Base-by-base conservation (phyloP, 441 rosid genomes). In the Omphalea diandra region DNA sequence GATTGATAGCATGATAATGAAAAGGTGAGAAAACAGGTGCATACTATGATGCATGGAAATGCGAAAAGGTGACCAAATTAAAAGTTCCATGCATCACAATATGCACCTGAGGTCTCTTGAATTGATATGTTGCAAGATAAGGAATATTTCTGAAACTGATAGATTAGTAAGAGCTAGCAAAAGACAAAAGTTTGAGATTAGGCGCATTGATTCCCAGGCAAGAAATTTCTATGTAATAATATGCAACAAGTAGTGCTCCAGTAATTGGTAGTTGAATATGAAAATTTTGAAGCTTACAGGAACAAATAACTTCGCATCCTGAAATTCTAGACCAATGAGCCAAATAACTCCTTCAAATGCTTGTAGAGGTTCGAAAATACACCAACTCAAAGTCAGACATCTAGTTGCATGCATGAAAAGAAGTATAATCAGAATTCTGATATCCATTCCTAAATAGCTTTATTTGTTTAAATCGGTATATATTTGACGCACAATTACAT, bases 181-280 rank as follows among this genome's bases (percentile, higher is more conserved):
- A 41, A 35, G 2, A 26, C 5, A 68, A 7, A 31, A 14, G 18
- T 14, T 68, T 57, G 43, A 68, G 72, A 41, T 56, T 68, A 12
- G 64, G 63, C 43, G 64, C 63, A 43, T 24, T 14, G 12, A 68
- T 68, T 2, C 57, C 55, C 10, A 69, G 54, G 55, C 32, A 20
- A 4, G 27, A n/a, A 43, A 44, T 31, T 2, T 12, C 7, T 20
- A 0, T 5, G 54, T 56, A 68, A 3, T 5, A n/a, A n/a, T 1
- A 18, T 10, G 0, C 29, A 56, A 8, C 18, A 11, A 12, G 8
- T 47, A 20, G 1, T 5, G 17, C 52, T 60, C 60, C 35, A 70
- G 67, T 22, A 70, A 18, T 36, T 36, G 60, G 20, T 36, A 70
- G 2, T 36, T 61, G n/a, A 29, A 35, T 26, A 70, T 49, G 8